Percentiles rank a stretch among this genome's conserved stretches.
Conservation (phyloP, 2,329 filamentous ascomycete species). For the Fusarium pilosicola region DNA sequence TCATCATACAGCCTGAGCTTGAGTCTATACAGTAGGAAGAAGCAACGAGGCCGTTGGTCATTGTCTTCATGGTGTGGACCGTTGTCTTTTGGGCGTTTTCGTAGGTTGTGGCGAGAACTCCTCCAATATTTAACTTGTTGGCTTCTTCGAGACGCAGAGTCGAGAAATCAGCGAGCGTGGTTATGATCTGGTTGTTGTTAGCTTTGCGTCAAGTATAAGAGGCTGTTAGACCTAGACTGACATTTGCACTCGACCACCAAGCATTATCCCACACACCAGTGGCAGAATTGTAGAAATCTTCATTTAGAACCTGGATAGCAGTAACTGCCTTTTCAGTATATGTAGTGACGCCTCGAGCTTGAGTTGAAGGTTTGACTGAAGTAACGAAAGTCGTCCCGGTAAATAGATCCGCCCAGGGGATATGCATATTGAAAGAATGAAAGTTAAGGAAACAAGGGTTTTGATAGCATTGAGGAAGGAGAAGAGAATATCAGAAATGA, state of each 20-base stretch:
- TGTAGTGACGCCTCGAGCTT: conserved; percentile 29
- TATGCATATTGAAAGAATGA: conserved; percentile 35
- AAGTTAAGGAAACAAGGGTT: conserved; percentile 1
- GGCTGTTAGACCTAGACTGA: background rate
- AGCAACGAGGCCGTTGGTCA: conserved; percentile 51
- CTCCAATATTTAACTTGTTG: conserved; percentile 52
- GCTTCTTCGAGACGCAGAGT: conserved; percentile 47
- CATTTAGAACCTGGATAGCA: conserved; percentile 60
- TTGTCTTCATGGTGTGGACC: conserved; percentile 52
- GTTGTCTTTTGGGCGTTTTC: conserved; percentile 54
- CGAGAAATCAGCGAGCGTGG: conserved; percentile 67
- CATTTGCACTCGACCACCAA: conserved; percentile 81
- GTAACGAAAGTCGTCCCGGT: conserved; percentile 30
- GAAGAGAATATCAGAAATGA: background rate
- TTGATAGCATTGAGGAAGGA: conserved; percentile 4
- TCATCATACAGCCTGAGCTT: conserved; percentile 45
- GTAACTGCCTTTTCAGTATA: conserved; percentile 49
- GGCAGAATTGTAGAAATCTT: conserved; percentile 65
- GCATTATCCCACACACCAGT: conserved; percentile 72
- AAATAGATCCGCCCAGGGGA: conserved; percentile 39
- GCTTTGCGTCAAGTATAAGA: background rate
- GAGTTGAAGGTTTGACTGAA: conserved; percentile 20
- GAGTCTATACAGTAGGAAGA: conserved; percentile 52
- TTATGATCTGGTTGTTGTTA: conserved; percentile 55
- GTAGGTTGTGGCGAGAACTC: conserved; percentile 58